Base-by-base conservation (phyloP, 192 early-diverging fungal genomes). In the Coemansia sp. region DNA sequence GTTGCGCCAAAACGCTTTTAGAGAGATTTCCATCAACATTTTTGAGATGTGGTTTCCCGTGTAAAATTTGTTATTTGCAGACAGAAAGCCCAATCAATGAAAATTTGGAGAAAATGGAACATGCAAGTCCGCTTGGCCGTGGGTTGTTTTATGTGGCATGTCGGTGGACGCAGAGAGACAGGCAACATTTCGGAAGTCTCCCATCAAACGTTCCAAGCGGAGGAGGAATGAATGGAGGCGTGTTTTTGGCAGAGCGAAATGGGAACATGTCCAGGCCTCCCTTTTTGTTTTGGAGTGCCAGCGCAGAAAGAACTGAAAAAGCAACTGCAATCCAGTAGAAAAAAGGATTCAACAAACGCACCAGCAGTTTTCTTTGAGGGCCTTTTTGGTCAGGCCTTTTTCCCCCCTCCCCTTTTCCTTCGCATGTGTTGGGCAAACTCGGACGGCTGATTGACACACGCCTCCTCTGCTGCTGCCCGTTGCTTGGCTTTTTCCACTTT, bases 1-100 rank as follows among this genome's bases (percentile, higher is more conserved):
- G 58, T 82, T 10, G 79, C 79, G 55, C 79, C 79, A n/a, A 81
- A 81, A 67, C 72, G 77, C 65, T 74, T 58, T 62, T 80, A n/a
- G 49, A 54, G 24, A 5, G 5, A 0, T 52, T 26, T 19, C 4
- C 49, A 19, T 6, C 49, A 51, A 51, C 14, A 24, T 34, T 21
- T 26, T 30, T 30, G 54, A 18, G n/a, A 56, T 19, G 22, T 30
- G 56, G 19, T 3, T 34, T 57, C 38, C 34, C 30, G n/a, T 19
- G 6, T 56, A 38, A 60, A 48, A 16, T 44, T 38, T 38, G 2
- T 16, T 34, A 34, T 34, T 34, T 34, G 32, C 32, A 34, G 32
- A 34, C 32, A 10, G 16, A 16, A 44, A 16, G 38, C 14, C 38
- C 38, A 44, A 44, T 44, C 10, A 16, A 44, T 9, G 38, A 16